Evolutionary conservation across 2,329 filamentous ascomycete species (phyloP).

Genomic region (Cryphonectria nitschkei): DNA sequence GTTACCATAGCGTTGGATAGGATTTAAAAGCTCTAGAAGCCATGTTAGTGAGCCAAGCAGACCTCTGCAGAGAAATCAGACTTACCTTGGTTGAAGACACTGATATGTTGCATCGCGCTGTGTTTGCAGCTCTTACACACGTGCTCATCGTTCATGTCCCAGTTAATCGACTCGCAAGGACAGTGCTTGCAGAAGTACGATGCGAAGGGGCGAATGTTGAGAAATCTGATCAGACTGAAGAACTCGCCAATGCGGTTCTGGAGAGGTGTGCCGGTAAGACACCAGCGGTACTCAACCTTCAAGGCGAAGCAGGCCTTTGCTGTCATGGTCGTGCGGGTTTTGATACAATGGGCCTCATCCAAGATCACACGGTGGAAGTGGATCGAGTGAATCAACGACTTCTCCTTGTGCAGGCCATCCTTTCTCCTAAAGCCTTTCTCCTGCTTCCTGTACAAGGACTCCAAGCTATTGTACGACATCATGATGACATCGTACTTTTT

Average conservation of each 20-base stretch:
- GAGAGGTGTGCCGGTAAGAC: constrained; percentile 89
- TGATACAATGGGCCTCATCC: constrained; percentile 88
- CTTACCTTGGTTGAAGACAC: constrained; percentile 45
- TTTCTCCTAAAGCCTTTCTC: constrained; percentile 86
- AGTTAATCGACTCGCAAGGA: constrained; percentile 78
- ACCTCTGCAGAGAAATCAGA: no score
- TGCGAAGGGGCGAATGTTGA: constrained; percentile 86
- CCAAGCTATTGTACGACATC: constrained; percentile 92
- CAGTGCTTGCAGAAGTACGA: constrained; percentile 94
- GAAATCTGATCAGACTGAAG: constrained; percentile 90
- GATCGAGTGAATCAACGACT: constrained; percentile 80
- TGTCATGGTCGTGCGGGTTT: constrained; percentile 83
- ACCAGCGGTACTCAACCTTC: constrained; percentile 90
- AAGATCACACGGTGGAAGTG: constrained; percentile 90
- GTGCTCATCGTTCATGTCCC: constrained; percentile 74
- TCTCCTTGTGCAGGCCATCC: constrained; percentile 78
- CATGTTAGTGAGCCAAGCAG: constrained; percentile 76
- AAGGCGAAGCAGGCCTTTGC: constrained; percentile 95
- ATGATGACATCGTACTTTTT: constrained; percentile 90
- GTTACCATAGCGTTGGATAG: constrained; percentile 68
- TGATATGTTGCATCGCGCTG: constrained; percentile 60
- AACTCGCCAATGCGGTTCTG: constrained; percentile 98
- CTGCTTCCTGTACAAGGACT: constrained; percentile 91
- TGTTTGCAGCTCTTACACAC: constrained; percentile 71
- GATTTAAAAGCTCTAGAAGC: constrained; percentile 79